Evolutionary conservation across 2,329 filamentous ascomycete species (phyloP), one percentile per base, ranked within the genome.

Genomic region (Fusarium nisikadoi): DNA sequence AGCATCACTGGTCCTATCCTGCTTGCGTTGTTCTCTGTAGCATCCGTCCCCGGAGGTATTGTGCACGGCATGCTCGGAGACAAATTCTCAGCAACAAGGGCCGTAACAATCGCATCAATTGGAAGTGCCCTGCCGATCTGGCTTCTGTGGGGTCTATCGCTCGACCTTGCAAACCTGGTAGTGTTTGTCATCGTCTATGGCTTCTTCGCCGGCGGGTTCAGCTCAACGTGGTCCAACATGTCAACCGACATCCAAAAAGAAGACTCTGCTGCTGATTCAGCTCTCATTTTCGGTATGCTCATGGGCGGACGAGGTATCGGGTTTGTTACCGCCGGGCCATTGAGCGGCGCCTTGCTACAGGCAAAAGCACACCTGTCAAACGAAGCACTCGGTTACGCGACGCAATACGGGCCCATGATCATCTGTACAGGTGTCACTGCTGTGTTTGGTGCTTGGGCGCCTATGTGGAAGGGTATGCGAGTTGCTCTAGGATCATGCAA

Each of bases 151-250:
- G 90, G 89, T 0, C 71, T 86, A 6, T 84, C 86, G 23, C 82
- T 82, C 0, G 84, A 84, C 11, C 80, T 89, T 27, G 83, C 84
- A 6, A 81, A 89, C 8, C 79, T 92, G 36, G 85, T 89, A 11
- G 73, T 88, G 16, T 92, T 91, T 75, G 87, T 89, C 10, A 78
- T 90, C 19, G 81, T 86, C 8, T 92, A 90, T 71, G 90, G 90
- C 1, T 86, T 91, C 74, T 92, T 91, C 46, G 89, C 90, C 0
- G 88, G 89, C 5, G 87, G 87, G 0, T 92, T 89, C 72, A 88
- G 86, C 35, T 85, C 87, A 3, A 88, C 89, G 0, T 92, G 90
- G 89, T 85, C 86, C 5, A 86, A 86, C 3, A 83, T 87, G 74
- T 82, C 85, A 78, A 80, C 76, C 41, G 82, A 85, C 33, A 78